Percentiles rank a stretch among this genome's conserved stretches.
Evolutionary conservation across 1,284 basidiomycete genomes (phyloP).

Genomic region (Singerocomus rubriflavus): DNA sequence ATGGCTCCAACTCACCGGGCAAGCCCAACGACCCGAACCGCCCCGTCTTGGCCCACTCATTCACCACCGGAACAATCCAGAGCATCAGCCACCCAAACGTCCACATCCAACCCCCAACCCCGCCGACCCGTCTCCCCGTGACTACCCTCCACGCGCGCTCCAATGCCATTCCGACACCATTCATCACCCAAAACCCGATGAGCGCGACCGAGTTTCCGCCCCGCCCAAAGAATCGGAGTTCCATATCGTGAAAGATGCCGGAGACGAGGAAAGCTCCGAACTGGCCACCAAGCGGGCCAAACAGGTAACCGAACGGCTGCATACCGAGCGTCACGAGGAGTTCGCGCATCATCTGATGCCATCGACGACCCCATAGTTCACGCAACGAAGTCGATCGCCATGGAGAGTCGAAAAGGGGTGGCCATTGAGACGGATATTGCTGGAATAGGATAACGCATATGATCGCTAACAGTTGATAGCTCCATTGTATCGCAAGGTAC

Average conservation of each 20-base stretch:
- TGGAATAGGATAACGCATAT: slow-evolving; percentile 39
- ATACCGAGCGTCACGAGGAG: slow-evolving; percentile 25
- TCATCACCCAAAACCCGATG: slow-evolving; percentile 38
- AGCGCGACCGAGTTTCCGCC: slow-evolving; percentile 43
- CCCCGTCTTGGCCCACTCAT: slow-evolving; percentile 51
- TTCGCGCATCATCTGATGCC: slow-evolving; percentile 42
- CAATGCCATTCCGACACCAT: slow-evolving; percentile 47
- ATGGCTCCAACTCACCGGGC: slow-evolving; percentile 15
- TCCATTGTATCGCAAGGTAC: slow-evolving; percentile 41
- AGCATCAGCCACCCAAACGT: slow-evolving; percentile 44
- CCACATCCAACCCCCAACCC: slow-evolving; percentile 50
- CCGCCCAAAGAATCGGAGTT: slow-evolving; percentile 53
- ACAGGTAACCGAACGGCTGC: slow-evolving; percentile 30
- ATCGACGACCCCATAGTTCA: slow-evolving; percentile 45
- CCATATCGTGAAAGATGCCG: slow-evolving; percentile 54
- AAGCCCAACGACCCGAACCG: slow-evolving; percentile 16
- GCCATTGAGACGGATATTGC: slow-evolving; percentile 38
- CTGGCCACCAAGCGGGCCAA: slow-evolving; percentile 46
- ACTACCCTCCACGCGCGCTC: slow-evolving; percentile 44
- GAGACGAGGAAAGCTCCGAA: slow-evolving; percentile 57
- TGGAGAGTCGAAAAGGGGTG: slow-evolving; percentile 40
- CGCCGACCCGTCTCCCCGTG: slow-evolving; percentile 43
- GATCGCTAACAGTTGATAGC: slow-evolving; percentile 42
- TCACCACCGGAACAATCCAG: slow-evolving; percentile 47
- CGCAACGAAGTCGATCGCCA: slow-evolving; percentile 39